These are phyloP conservation scores for Trifolium fragiferum DNA, from an alignment of 306 rosid genomes.

Conservation along the genomic window DNA sequence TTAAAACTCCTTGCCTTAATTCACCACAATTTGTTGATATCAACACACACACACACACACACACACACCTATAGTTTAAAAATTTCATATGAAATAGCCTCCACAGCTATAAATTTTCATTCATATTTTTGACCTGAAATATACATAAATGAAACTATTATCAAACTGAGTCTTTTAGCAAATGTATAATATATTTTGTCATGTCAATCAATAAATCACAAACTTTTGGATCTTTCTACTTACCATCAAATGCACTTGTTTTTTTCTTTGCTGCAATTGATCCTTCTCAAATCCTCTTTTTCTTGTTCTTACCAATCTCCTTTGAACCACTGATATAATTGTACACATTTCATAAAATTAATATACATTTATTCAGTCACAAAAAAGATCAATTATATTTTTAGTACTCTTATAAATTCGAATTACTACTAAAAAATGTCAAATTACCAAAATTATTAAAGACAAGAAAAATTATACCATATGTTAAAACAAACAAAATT, in stretches of 20 bases:
- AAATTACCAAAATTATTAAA: too few relatives aligned
- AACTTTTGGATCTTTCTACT: background rate
- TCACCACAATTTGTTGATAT: too few relatives aligned
- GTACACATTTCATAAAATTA: background rate
- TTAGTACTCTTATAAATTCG: background rate
- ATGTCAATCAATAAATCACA: background rate
- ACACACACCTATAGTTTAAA: too few relatives aligned
- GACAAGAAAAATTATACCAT: too few relatives aligned
- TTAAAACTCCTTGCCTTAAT: too few relatives aligned
- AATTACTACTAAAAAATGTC: too few relatives aligned
- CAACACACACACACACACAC: too few relatives aligned
- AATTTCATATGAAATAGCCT: background rate
- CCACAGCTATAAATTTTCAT: background rate
- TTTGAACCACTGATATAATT: background rate
- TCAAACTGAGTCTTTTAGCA: background rate
- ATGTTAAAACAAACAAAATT: background rate
- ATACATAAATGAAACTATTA: background rate
- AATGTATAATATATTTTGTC: background rate
- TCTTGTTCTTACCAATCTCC: background rate
- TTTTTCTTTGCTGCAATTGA: background rate
- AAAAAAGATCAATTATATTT: background rate
- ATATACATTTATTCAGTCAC: too few relatives aligned
- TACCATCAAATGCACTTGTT: background rate
- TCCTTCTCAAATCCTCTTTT: background rate
- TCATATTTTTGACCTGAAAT: background rate